phyloP scores from a whole-genome alignment of 257 asterid species.

The Parsonsia alboflavescens region DNA sequence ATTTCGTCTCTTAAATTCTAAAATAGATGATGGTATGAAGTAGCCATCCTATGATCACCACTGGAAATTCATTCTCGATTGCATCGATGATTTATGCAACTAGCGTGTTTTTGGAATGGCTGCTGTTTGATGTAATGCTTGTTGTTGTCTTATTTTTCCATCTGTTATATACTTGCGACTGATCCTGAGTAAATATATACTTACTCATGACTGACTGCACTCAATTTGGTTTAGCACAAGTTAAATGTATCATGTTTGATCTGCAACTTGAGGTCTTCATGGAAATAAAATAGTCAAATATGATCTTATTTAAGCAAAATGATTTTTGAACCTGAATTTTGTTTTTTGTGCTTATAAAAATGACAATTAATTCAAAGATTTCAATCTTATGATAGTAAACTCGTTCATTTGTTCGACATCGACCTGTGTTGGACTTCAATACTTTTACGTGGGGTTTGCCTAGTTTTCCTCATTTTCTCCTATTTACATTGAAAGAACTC shows the following conservation, averaged over 20 bases:
- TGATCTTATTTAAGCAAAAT: not conserved
- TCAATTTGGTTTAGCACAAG: too few species aligned
- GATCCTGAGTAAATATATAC: too few species aligned
- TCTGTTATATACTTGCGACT: not conserved
- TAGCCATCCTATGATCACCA: not conserved
- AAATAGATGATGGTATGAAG: not conserved
- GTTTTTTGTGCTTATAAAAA: too few species aligned
- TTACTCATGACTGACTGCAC: too few species aligned
- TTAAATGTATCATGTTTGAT: too few species aligned
- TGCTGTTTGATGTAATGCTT: not conserved
- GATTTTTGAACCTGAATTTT: not conserved
- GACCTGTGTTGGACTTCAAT: not conserved
- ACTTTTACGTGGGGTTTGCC: not conserved
- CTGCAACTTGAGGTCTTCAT: not conserved
- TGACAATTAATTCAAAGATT: not conserved
- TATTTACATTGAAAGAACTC: constrained; percentile 22
- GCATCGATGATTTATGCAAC: not conserved
- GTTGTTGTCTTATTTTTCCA: not conserved
- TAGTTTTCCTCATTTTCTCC: constrained; percentile 4
- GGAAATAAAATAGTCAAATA: not conserved
- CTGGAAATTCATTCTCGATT: not conserved
- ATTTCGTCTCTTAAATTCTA: too few species aligned
- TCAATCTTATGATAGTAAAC: not conserved
- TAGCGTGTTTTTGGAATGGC: not conserved
- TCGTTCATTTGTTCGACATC: not conserved